Conservation (phyloP, 1,284 basidiomycete species). For the Ceratobasidium sp. region DNA sequence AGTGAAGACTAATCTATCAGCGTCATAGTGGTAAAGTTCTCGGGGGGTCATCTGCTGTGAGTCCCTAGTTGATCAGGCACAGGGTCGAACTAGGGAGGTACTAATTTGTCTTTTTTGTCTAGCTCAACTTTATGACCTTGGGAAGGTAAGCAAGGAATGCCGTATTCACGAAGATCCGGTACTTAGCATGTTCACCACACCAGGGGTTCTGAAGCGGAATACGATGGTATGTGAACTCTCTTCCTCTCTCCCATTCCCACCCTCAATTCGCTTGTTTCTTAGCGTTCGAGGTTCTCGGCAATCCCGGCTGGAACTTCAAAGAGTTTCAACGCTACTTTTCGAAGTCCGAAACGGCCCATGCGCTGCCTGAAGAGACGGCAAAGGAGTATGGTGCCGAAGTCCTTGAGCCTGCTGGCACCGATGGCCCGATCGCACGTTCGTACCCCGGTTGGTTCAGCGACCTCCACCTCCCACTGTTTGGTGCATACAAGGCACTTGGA, state of each 20-base stretch:
- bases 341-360: constrained; percentile 26
- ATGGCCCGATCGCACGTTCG: constrained; percentile 29
- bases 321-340: constrained; percentile 31
- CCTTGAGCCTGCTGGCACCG: constrained; percentile 22
- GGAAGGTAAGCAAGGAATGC: constrained; percentile 20
- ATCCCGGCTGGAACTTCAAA: constrained; percentile 39
- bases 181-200: background rate
- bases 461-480: constrained; percentile 28
- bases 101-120: constrained; percentile 5
- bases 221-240: constrained; percentile 12
- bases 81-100: background rate
- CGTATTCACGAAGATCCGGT: background rate
- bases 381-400: constrained; percentile 18
- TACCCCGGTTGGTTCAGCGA: constrained; percentile 34
- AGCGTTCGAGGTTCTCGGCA: constrained; percentile 40
- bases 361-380: constrained; percentile 24
- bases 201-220: constrained; percentile 36
- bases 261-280: background rate
- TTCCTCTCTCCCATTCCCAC: background rate
- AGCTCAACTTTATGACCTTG: constrained; percentile 40
- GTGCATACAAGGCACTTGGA: constrained; percentile 31
- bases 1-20: background rate
- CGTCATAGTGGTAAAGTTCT: constrained; percentile 48
- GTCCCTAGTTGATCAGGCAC: background rate
- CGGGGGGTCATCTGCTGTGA: constrained; percentile 48